Base-by-base conservation (phyloP, 176 grass and related monocot genomes). In the Panicum miliaceum region DNA sequence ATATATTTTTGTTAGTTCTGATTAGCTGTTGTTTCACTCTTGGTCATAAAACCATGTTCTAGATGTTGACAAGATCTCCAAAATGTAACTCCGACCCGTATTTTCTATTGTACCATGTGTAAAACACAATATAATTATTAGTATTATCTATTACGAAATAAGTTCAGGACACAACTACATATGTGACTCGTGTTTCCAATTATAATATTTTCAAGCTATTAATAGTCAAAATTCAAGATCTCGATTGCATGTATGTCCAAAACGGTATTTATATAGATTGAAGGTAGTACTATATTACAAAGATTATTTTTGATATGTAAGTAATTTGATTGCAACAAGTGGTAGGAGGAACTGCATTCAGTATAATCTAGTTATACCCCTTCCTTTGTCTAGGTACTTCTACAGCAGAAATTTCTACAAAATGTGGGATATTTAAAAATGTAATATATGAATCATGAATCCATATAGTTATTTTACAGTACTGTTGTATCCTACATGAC, bases 371-470 rank as follows among this genome's bases (percentile, higher is more conserved):
- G 53, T 43, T n/a, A 3, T 9, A 56, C 36, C 22, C 8, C 34
- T 75, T 60, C 54, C 15, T 60, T 60, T 60, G n/a, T 63, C 75
- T 77, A 62, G 37, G 57, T 27, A 26, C 23, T 46, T 78, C 7
- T 64, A 4, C 41, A 34, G 16, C 26, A 35, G 26, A 64, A 48
- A 59, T 76, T 34, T 62, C 5, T 47, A 38, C 7, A 81, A 81
- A 51, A 53, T 36, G 12, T 19, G 32, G 7, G 12, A 1, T 1
- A 12, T 54, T 69, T 52, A 54, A 68, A 80, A 15, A 68, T 68
- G 36, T 22, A 68, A 12, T 32, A 36, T 19, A 54, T 54, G 29
- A 51, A 38, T 80, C 20, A 68, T 68, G 78, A 81, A 81, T 52
- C 3, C 3, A n/a, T 48, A 51, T 53, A 54, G 7, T 37, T 9